Evolutionary conservation across 768 basidiomycete genomes (phyloP).

Genomic region (Rossbeevera mucosa): DNA sequence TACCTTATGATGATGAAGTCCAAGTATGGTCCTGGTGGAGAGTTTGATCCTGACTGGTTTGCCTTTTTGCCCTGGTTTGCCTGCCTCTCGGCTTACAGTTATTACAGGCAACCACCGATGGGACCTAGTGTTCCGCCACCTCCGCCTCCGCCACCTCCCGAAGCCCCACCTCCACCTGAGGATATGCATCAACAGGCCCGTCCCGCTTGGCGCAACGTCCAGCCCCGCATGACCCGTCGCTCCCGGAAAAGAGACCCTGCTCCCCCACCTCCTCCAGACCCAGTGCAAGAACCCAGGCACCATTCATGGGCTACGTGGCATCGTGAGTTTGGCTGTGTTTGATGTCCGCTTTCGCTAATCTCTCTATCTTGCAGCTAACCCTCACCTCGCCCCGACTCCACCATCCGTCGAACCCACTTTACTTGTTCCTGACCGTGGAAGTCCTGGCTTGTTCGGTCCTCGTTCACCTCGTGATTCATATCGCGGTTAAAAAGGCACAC

Average conservation of each 20-base stretch:
- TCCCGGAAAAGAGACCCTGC: slow-evolving; percentile 42
- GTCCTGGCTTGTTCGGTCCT: slow-evolving; percentile 75
- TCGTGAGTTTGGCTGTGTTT: slow-evolving; percentile 43
- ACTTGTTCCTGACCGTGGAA: slow-evolving; percentile 52
- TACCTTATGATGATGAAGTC: slow-evolving; percentile 63
- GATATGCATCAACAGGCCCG: slow-evolving; percentile 40
- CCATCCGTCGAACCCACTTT: slow-evolving; percentile 55
- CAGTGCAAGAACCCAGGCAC: slow-evolving; percentile 37
- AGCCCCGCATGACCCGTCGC: slow-evolving; percentile 33
- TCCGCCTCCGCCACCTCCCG: slow-evolving; percentile 43
- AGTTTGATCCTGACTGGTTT: slow-evolving; percentile 81
- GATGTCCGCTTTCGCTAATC: neutral
- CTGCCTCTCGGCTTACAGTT: neutral
- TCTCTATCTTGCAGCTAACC: slow-evolving; percentile 47
- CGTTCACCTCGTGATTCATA: slow-evolving; percentile 52
- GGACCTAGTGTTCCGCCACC: slow-evolving; percentile 36
- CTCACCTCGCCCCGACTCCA: slow-evolving; percentile 53
- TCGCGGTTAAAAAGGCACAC: slow-evolving; percentile 9
- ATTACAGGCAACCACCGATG: slow-evolving; percentile 42
- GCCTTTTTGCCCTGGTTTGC: slow-evolving; percentile 1
- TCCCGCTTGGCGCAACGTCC: slow-evolving; percentile 62
- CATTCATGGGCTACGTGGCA: slow-evolving; percentile 64
- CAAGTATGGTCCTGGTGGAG: slow-evolving; percentile 80
- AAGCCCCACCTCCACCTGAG: slow-evolving; percentile 40
- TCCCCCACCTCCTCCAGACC: slow-evolving; percentile 31